Evolutionary conservation across 495 filamentous ascomycete genomes (phyloP).

Genomic region (Aspergillus asperescens): DNA sequence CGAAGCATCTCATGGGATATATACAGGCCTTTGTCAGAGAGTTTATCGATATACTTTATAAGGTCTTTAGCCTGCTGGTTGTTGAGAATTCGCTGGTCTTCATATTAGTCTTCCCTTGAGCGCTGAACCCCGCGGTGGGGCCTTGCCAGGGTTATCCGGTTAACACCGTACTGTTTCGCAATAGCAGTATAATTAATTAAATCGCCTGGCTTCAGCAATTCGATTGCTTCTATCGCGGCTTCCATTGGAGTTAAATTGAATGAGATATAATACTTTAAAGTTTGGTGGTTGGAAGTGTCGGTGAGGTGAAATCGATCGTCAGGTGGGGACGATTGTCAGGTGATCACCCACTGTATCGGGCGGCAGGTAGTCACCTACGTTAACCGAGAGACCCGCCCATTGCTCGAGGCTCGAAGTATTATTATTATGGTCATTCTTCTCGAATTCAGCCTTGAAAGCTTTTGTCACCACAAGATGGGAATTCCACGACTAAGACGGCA

Average conservation of each 20-base stretch:
- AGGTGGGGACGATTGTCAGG: too few relatives aligned
- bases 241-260: too few relatives aligned
- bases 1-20: too few relatives aligned
- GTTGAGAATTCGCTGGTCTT: neutral
- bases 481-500: slow-evolving; percentile 58
- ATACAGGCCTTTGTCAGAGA: neutral
- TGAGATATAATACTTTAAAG: too few relatives aligned
- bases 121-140: too few relatives aligned
- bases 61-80: neutral
- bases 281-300: too few relatives aligned
- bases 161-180: neutral
- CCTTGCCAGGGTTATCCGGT: too few relatives aligned
- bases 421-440: neutral
- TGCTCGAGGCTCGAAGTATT: too few relatives aligned
- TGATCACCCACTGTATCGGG: neutral
- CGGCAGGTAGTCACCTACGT: neutral
- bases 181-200: neutral
- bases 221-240: neutral
- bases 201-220: neutral
- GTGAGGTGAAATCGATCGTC: too few relatives aligned
- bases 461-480: slow-evolving; percentile 46
- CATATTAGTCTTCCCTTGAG: too few relatives aligned
- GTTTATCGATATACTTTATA: neutral
- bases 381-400: too few relatives aligned
- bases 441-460: neutral